Evolutionary conservation across 2,329 filamentous ascomycete species (phyloP).

Genomic region (Pyrenophora tritici-repentis): DNA sequence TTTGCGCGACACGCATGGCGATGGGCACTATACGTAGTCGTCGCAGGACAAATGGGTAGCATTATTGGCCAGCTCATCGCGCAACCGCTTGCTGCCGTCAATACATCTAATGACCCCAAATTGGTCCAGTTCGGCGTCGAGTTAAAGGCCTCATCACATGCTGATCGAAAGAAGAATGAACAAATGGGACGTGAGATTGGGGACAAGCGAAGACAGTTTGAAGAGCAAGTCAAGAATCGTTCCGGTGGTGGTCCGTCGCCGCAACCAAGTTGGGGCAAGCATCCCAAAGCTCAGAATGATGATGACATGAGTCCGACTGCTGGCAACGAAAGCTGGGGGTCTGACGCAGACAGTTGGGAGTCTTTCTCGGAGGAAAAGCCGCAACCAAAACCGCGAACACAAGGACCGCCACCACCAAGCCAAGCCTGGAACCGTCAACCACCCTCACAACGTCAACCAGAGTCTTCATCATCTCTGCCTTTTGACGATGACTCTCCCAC

Average conservation of each 20-base stretch:
- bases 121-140: conserved; percentile 48
- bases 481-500: conserved; percentile 46
- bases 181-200: conserved; percentile 25
- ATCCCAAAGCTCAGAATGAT: conserved; percentile 15
- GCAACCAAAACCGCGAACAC: conserved; percentile 14
- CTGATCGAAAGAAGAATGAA: conserved; percentile 15
- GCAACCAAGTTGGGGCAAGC: conserved; percentile 38
- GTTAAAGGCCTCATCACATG: conserved; percentile 34
- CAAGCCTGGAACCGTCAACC: conserved; percentile 12
- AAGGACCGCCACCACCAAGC: conserved; percentile 4
- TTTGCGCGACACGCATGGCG: conserved; percentile 35
- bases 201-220: conserved; percentile 25
- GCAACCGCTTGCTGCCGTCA: conserved; percentile 41
- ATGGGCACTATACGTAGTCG: conserved; percentile 30
- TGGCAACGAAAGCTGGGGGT: conserved; percentile 44
- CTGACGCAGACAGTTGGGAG: conserved; percentile 18
- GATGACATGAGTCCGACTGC: conserved; percentile 53
- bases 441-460: conserved; percentile 9
- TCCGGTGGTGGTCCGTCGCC: conserved; percentile 45
- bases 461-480: conserved; percentile 14
- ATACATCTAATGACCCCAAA: conserved; percentile 47
- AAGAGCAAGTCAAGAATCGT: conserved; percentile 24
- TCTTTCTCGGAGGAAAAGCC: conserved; percentile 21
- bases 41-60: conserved; percentile 39
- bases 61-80: conserved; percentile 42